A percentile compares a stretch with the other conserved stretches of the same genome.
phyloP scores from a whole-genome alignment of 1,284 basidiomycete species.

The Taiwanofungus camphoratus region DNA sequence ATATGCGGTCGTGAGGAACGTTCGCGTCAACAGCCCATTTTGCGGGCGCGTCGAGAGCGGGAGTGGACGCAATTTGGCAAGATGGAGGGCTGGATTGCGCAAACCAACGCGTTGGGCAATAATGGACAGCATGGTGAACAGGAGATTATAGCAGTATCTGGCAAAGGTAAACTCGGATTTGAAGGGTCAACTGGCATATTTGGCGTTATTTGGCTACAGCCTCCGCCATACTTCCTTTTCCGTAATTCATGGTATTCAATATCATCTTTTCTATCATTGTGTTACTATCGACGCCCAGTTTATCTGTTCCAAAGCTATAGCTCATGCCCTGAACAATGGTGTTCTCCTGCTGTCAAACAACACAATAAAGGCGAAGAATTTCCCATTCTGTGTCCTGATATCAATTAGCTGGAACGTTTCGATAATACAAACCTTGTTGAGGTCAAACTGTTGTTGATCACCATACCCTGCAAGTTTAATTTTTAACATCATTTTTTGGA shows the following conservation, averaged over 20 bases:
- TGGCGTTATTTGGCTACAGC: constrained; percentile 8
- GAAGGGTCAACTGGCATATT: background rate
- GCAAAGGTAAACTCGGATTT: background rate
- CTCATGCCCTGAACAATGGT: background rate
- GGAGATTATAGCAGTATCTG: background rate
- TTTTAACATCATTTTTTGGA: background rate
- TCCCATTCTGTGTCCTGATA: too few relatives aligned
- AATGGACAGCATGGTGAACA: constrained; percentile 6
- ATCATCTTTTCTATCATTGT: background rate
- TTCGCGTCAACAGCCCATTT: constrained; percentile 2
- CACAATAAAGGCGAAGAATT: too few relatives aligned
- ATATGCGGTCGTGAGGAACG: constrained; percentile 3
- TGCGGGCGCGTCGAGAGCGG: background rate
- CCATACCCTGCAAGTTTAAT: background rate
- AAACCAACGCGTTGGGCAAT: constrained; percentile 9
- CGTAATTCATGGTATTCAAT: background rate
- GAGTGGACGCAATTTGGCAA: background rate
- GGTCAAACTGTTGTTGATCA: background rate
- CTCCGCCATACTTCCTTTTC: constrained; percentile 6
- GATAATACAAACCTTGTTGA: background rate
- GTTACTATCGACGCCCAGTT: background rate
- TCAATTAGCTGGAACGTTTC: too few relatives aligned
- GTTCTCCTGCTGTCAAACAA: background rate
- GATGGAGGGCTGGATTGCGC: background rate
- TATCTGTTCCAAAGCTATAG: background rate